Conservation (phyloP, 2,329 filamentous ascomycete genomes). For the Dothistroma pini region DNA sequence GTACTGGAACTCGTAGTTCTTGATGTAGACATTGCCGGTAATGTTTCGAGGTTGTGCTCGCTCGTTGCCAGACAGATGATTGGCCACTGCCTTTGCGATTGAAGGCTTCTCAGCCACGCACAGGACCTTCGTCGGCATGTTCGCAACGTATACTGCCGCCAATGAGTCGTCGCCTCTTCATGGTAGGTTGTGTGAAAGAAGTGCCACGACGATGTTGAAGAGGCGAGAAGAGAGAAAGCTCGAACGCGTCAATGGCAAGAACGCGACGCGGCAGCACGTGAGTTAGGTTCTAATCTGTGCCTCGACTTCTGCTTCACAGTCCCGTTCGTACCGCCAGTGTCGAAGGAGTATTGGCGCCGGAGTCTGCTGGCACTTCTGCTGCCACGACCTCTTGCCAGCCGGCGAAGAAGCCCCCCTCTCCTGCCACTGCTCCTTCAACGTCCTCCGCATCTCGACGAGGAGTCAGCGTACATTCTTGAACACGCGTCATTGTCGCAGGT, state of each 20-base stretch:
- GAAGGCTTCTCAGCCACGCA: slow-evolving; percentile 88
- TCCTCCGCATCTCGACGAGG: too few species aligned
- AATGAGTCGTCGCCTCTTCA: slow-evolving; percentile 6
- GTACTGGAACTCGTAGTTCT: slow-evolving; percentile 92
- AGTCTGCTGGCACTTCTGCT: background rate
- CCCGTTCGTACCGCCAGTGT: background rate
- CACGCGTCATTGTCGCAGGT: too few species aligned
- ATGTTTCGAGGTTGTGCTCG: slow-evolving; percentile 58
- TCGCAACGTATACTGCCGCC: slow-evolving; percentile 6
- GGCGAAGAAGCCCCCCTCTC: too few species aligned
- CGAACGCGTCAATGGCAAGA: background rate
- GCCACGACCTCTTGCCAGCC: background rate
- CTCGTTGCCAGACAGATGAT: slow-evolving; percentile 76
- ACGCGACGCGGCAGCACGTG: background rate
- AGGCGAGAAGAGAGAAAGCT: background rate
- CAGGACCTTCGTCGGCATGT: slow-evolving; percentile 55
- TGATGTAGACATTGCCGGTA: slow-evolving; percentile 69
- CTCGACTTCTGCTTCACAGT: background rate
- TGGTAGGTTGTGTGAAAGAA: slow-evolving; percentile 1
- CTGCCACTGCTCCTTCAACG: too few species aligned
- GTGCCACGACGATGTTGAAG: background rate
- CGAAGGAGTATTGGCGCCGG: background rate
- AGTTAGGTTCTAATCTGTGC: background rate
- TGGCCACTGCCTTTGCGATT: slow-evolving; percentile 90
- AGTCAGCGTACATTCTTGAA: too few species aligned